These are phyloP conservation scores for Pelargonium nanum DNA, from an alignment of 345 rosid genomes.

Conservation along the genomic window DNA sequence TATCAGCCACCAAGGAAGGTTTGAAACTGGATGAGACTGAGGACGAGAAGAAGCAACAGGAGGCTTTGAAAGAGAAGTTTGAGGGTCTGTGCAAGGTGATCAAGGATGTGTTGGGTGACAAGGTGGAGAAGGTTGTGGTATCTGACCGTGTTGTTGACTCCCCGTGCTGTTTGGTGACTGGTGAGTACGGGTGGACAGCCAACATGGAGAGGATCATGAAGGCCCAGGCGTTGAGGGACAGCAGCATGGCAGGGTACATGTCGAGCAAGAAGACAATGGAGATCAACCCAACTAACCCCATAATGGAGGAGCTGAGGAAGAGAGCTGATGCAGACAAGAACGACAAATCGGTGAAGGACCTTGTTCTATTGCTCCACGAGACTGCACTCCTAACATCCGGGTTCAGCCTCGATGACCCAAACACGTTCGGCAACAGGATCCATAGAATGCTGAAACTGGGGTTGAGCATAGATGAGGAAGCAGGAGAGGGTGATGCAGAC, in stretches of 20 bases:
- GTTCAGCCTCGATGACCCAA: conserved; percentile 82
- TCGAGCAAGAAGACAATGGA: conserved; percentile 86
- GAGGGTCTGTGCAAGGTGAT: conserved; percentile 85
- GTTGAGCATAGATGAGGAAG: conserved; percentile 75
- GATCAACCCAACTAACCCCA: conserved; percentile 72
- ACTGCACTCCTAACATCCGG: conserved; percentile 80
- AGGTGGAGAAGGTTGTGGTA: conserved; percentile 70
- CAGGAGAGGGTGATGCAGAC: conserved; percentile 54
- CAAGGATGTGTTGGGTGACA: conserved; percentile 73
- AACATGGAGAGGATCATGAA: conserved; percentile 94
- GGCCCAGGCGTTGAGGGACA: conserved; percentile 81
- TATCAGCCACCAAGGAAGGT: conserved; percentile 87
- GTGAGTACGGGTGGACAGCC: conserved; percentile 84
- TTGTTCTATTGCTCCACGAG: conserved; percentile 64
- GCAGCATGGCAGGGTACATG: conserved; percentile 85
- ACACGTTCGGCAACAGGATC: conserved; percentile 78
- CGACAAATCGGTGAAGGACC: conserved; percentile 86
- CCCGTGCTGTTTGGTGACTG: conserved; percentile 78
- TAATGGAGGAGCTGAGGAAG: conserved; percentile 88
- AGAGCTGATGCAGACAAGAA: conserved; percentile 73
- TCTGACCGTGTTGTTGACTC: conserved; percentile 83
- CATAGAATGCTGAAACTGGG: conserved; percentile 85
- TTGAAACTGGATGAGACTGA: conserved; percentile 62
- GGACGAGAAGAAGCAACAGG: conserved; percentile 69
- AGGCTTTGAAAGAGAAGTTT: conserved; percentile 51